These are phyloP conservation scores for Lathyrus sativus DNA, from an alignment of 306 rosid genomes.

Conservation along the genomic window DNA sequence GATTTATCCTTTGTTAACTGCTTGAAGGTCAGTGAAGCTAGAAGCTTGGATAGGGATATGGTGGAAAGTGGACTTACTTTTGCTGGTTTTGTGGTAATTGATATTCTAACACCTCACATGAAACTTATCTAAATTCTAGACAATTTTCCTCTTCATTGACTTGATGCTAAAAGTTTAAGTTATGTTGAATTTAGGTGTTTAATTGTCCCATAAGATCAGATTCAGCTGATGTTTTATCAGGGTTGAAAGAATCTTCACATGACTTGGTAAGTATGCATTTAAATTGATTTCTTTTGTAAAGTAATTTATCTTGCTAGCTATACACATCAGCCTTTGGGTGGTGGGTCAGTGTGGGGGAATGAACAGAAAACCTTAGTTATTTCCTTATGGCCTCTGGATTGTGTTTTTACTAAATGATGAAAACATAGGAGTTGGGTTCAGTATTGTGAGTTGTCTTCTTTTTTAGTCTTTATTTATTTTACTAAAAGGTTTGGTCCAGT, in stretches of 20 bases:
- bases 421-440: background rate
- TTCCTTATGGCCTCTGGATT: constrained; percentile 1
- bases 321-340: constrained; percentile 7
- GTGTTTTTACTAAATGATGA: background rate
- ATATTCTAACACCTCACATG: constrained; percentile 19
- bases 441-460: background rate
- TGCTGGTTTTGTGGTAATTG: constrained; percentile 93
- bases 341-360: background rate
- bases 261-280: constrained; percentile 75
- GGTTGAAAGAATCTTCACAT: constrained; percentile 85
- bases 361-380: background rate
- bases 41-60: constrained; percentile 95
- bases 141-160: constrained; percentile 27
- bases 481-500: background rate
- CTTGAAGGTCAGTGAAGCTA: constrained; percentile 97
- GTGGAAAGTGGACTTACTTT: constrained; percentile 88
- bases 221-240: constrained; percentile 81
- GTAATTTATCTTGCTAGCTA: background rate
- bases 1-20: constrained; percentile 40
- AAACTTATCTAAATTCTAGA: constrained; percentile 4
- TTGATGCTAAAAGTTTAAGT: constrained; percentile 34
- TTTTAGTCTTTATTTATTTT: background rate
- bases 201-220: constrained; percentile 96
- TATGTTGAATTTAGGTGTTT: constrained; percentile 71
- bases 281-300: constrained; percentile 28